Conservation (phyloP, 2,329 filamentous ascomycete genomes). For the Penicillium sp. region DNA sequence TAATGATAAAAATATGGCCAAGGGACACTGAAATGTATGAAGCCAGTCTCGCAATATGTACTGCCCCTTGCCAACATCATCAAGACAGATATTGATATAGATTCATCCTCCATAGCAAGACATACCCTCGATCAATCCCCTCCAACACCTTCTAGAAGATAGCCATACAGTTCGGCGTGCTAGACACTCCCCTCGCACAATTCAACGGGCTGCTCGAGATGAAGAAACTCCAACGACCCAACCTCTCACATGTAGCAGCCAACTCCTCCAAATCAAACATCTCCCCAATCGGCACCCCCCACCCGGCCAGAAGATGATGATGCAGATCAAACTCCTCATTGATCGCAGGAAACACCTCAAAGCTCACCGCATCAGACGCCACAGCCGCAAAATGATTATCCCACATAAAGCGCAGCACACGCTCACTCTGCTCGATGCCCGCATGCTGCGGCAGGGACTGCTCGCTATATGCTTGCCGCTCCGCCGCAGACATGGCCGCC, state of each 20-base stretch:
- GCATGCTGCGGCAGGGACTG: conserved; percentile 36
- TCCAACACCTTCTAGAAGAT: conserved; percentile 36
- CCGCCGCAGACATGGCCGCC: conserved; percentile 30
- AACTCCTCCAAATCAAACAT: conserved; percentile 44
- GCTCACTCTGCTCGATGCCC: conserved; percentile 42
- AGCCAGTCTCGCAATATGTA: no score
- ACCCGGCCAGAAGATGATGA: conserved; percentile 39
- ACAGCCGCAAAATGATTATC: conserved; percentile 61
- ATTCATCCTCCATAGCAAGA: background rate
- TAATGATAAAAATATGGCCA: background rate
- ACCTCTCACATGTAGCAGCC: conserved; percentile 33
- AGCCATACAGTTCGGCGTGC: conserved; percentile 47
- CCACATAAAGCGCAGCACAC: conserved; percentile 60
- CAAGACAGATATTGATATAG: background rate
- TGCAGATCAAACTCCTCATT: conserved; percentile 39
- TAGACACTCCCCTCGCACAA: conserved; percentile 41
- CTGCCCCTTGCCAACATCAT: background rate
- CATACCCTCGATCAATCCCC: background rate
- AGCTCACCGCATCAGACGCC: conserved; percentile 60
- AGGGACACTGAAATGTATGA: no score
- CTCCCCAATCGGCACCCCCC: conserved; percentile 43
- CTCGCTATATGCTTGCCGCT: conserved; percentile 33
- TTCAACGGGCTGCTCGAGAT: conserved; percentile 45
- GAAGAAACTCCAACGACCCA: conserved; percentile 42
- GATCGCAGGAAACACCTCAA: conserved; percentile 53